Conservation (phyloP, 2,329 filamentous ascomycete genomes). For the Nigrograna mackinnonii region DNA sequence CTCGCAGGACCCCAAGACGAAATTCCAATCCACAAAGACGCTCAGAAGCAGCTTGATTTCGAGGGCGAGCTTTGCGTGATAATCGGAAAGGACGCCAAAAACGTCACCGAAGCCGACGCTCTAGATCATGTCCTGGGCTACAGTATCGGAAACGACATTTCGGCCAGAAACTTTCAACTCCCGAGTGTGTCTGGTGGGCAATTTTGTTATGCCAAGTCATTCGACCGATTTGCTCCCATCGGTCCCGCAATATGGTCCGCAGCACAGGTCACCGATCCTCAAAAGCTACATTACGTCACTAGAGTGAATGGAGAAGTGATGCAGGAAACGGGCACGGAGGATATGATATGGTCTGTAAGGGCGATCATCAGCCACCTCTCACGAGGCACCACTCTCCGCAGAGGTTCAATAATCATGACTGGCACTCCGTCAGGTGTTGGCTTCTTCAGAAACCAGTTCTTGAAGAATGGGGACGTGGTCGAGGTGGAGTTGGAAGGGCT, state of each 20-base stretch:
- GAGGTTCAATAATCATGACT: conserved; percentile 49
- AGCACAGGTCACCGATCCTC: conserved; percentile 1
- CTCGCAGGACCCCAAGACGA: conserved; percentile 9
- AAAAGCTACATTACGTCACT: conserved; percentile 4
- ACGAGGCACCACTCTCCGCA: conserved; percentile 44
- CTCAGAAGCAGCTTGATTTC: conserved; percentile 27
- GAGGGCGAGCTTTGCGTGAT: conserved; percentile 15
- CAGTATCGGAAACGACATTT: conserved; percentile 16
- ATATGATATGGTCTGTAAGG: conserved; percentile 15
- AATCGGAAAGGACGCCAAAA: conserved; percentile 8
- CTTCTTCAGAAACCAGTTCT: conserved; percentile 21
- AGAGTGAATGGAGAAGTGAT: conserved; percentile 12
- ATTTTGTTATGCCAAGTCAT: conserved; percentile 7
- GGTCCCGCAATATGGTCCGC: conserved; percentile 12
- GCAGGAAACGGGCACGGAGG: conserved; percentile 6
- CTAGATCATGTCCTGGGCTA: conserved; percentile 55
- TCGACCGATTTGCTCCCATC: conserved; percentile 7
- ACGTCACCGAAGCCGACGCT: conserved; percentile 11
- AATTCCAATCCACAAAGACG: conserved; percentile 6
- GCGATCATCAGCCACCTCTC: conserved; percentile 43
- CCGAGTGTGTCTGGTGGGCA: conserved; percentile 43
- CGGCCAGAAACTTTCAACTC: conserved; percentile 12
- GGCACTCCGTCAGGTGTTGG: conserved; percentile 32
- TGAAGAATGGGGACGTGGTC: conserved; percentile 18
- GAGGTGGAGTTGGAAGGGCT: conserved; percentile 15